Evolutionary conservation across 2,329 filamentous ascomycete species (phyloP).

Genomic region (Penicillium fuscoglaucum): DNA sequence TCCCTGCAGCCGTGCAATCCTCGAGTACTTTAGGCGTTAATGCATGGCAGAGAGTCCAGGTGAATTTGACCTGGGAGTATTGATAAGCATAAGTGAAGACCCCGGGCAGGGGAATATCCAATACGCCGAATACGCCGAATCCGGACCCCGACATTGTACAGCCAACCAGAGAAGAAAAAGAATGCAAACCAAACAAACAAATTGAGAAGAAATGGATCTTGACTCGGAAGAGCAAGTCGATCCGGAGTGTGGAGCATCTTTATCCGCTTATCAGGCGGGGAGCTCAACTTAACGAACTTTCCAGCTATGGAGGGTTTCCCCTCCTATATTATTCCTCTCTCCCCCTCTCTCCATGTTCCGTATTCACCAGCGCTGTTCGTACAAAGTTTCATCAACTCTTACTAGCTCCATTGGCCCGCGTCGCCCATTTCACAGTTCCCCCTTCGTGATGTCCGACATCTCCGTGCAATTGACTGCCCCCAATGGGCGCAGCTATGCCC

Average conservation of each 20-base stretch:
- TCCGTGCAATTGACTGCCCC: slow-evolving; percentile 66
- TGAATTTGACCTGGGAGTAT: neutral
- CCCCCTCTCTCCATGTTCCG: slow-evolving; percentile 12
- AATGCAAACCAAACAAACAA: slow-evolving; percentile 9
- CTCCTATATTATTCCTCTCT: neutral
- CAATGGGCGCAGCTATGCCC: slow-evolving; percentile 70
- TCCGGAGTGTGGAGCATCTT: slow-evolving; percentile 27
- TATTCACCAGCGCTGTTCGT: slow-evolving; percentile 12
- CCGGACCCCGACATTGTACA: neutral
- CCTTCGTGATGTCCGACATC: slow-evolving; percentile 39
- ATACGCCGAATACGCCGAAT: neutral
- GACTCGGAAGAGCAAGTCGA: slow-evolving; percentile 35
- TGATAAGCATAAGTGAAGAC: neutral
- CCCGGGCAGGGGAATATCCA: neutral
- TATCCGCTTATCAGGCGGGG: slow-evolving; percentile 26
- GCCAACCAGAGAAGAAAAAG: neutral
- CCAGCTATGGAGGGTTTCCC: neutral
- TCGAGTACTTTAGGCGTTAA: neutral
- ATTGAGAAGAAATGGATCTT: neutral
- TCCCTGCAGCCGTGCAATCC: neutral
- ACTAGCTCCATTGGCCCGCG: neutral
- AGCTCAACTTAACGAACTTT: neutral
- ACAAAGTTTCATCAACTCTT: slow-evolving; percentile 6
- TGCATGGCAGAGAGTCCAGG: neutral
- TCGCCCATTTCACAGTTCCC: slow-evolving; percentile 29